Percentiles rank a stretch among this genome's conserved stretches.
Conservation (phyloP, 345 rosid genomes). For the Eucalyptus camaldulensis region DNA sequence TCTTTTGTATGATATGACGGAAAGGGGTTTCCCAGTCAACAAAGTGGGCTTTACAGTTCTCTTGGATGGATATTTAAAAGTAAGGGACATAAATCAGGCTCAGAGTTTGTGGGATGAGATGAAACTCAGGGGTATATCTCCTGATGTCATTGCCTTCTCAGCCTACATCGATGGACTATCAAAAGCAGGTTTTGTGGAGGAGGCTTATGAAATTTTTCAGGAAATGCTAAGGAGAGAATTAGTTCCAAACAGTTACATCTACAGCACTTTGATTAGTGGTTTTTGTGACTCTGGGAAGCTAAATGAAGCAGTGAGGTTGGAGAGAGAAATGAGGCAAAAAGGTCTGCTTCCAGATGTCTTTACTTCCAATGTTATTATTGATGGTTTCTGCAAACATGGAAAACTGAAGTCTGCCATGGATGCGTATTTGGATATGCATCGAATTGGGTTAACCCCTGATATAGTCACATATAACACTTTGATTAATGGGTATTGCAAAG, state of each 20-base stretch:
- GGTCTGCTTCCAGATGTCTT: constrained; percentile 53
- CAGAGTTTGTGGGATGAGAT: constrained; percentile 50
- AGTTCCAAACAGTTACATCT: constrained; percentile 54
- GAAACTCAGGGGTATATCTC: constrained; percentile 31
- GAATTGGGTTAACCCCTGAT: constrained; percentile 42
- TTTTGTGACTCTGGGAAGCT: constrained; percentile 42
- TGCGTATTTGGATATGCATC: constrained; percentile 27
- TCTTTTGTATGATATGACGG: constrained; percentile 36
- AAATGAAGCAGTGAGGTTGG: constrained; percentile 40
- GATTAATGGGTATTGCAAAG: constrained; percentile 48
- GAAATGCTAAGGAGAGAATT: constrained; percentile 46
- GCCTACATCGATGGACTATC: constrained; percentile 63
- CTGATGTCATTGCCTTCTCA: constrained; percentile 56
- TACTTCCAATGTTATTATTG: constrained; percentile 50
- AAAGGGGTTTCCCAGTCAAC: constrained; percentile 32
- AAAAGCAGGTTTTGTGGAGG: constrained; percentile 44
- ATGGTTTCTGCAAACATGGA: constrained; percentile 49
- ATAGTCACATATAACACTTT: constrained; percentile 60
- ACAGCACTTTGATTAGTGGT: constrained; percentile 53
- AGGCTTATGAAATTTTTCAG: constrained; percentile 35
- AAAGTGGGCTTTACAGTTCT: constrained; percentile 50
- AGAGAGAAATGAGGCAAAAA: constrained; percentile 40
- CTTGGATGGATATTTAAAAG: constrained; percentile 52
- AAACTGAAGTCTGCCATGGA: constrained; percentile 37
- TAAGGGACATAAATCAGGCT: constrained; percentile 40